These are phyloP conservation scores for Trichophyton mentagrophytes DNA, from an alignment of 2,329 filamentous ascomycete genomes.

Conservation along the genomic window DNA sequence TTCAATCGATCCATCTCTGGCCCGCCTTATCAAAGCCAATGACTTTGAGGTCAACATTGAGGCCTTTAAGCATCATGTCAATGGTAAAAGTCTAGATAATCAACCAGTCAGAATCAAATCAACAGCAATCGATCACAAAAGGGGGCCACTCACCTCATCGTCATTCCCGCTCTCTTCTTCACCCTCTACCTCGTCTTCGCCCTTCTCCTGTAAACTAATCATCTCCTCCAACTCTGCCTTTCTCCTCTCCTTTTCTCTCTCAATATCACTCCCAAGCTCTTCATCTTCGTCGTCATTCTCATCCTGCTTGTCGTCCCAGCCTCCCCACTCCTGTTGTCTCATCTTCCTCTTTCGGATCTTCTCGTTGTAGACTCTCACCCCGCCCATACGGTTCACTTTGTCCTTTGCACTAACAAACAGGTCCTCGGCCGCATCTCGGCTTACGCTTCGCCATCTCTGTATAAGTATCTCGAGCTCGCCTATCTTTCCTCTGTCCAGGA, in stretches of 20 bases:
- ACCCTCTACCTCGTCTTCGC: constrained; percentile 21
- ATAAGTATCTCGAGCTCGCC: constrained; percentile 45
- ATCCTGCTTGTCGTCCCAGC: constrained; percentile 27
- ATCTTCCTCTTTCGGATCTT: constrained; percentile 35
- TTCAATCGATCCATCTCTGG: constrained; percentile 45
- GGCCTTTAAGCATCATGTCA: constrained; percentile 53
- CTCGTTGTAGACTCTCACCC: constrained; percentile 45
- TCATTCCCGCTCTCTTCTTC: constrained; percentile 23
- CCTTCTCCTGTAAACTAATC: constrained; percentile 15
- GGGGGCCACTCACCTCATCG: constrained; percentile 22
- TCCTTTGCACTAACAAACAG: constrained; percentile 50
- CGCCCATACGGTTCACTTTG: constrained; percentile 50
- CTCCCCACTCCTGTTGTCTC: constrained; percentile 25
- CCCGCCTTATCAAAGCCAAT: constrained; percentile 49
- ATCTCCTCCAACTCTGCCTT: constrained; percentile 30
- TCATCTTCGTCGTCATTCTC: constrained; percentile 25
- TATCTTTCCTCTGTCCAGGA: constrained; percentile 37
- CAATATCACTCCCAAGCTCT: constrained; percentile 31
- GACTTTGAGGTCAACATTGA: constrained; percentile 50
- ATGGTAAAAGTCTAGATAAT: constrained; percentile 49
- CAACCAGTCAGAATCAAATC: constrained; percentile 8
- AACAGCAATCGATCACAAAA: background rate
- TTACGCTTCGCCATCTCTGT: constrained; percentile 48
- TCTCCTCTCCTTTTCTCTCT: constrained; percentile 24
- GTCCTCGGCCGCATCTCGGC: constrained; percentile 53